Conservation (phyloP, 805 yeast genomes). For the Wickerhamomyces canadensis region DNA sequence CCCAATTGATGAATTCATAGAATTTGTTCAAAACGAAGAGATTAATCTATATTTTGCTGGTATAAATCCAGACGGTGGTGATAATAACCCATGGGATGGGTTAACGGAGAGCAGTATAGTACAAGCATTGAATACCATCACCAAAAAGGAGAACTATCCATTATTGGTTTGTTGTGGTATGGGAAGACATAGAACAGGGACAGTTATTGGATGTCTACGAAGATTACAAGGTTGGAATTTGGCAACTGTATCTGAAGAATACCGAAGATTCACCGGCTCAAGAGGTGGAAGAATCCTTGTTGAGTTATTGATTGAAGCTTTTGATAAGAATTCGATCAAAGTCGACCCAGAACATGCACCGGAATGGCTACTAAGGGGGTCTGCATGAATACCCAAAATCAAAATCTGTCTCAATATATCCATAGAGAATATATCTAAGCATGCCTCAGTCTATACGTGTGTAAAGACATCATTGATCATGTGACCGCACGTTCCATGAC, state of each 20-base stretch:
- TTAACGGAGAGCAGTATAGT: conserved; percentile 76
- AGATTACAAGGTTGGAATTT: conserved; percentile 96
- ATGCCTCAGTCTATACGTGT: too few relatives aligned
- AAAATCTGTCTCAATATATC: too few relatives aligned
- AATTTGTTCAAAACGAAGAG: conserved; percentile 67
- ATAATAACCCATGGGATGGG: conserved; percentile 93
- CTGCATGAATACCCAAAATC: too few relatives aligned
- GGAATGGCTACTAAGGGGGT: conserved; percentile 36
- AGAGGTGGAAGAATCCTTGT: conserved; percentile 90
- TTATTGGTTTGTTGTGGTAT: conserved; percentile 92
- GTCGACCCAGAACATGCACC: conserved; percentile 40
- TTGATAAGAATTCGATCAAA: conserved; percentile 41
- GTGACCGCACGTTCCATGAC: too few relatives aligned
- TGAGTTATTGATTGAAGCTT: conserved; percentile 79
- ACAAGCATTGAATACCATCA: conserved; percentile 71
- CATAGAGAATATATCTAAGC: too few relatives aligned
- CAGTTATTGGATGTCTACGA: conserved; percentile 90
- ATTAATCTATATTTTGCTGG: conserved; percentile 82
- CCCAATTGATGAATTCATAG: conserved; percentile 82
- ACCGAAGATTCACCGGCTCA: conserved; percentile 88
- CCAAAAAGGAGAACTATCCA: conserved; percentile 73
- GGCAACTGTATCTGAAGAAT: conserved; percentile 89
- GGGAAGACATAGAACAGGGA: conserved; percentile 98
- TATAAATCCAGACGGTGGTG: conserved; percentile 69
- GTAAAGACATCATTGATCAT: too few relatives aligned